A percentile compares a stretch with the other conserved stretches of the same genome.
Evolutionary conservation across 306 rosid species (phyloP).

Genomic region (Cucumis melo): DNA sequence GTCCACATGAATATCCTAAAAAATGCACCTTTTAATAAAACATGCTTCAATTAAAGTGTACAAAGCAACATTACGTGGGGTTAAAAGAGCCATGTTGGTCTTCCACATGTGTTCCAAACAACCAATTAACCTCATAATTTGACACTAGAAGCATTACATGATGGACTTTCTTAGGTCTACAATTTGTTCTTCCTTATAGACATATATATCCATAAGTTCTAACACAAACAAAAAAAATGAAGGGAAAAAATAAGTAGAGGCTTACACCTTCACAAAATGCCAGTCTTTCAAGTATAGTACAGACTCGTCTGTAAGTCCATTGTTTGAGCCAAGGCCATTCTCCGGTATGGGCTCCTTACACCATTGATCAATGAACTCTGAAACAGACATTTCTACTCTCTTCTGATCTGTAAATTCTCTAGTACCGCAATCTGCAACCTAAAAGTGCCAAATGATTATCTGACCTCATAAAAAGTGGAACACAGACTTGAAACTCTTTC

Average conservation of each 20-base stretch:
- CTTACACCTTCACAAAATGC: slow-evolving; percentile 83
- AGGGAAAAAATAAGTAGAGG: neutral
- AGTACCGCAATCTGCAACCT: slow-evolving; percentile 82
- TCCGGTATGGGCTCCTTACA: slow-evolving; percentile 20
- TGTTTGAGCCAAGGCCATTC: slow-evolving; percentile 9
- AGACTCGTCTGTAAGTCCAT: slow-evolving; percentile 12
- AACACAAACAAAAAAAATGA: neutral
- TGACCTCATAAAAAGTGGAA: neutral
- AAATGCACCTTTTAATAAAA: neutral
- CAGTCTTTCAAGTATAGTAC: slow-evolving; percentile 87
- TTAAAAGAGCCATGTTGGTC: neutral
- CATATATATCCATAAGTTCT: neutral
- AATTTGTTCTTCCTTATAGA: neutral
- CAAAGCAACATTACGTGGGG: neutral
- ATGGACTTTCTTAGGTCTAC: neutral
- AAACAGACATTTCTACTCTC: slow-evolving; percentile 58
- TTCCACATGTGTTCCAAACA: neutral
- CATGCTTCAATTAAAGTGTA: neutral
- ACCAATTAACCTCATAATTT: neutral
- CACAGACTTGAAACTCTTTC: neutral
- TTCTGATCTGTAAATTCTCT: slow-evolving; percentile 85
- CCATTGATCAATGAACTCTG: slow-evolving; percentile 50
- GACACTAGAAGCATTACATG: neutral
- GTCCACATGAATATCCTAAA: neutral
- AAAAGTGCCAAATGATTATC: neutral